Evolutionary conservation across 139 green algal genomes (phyloP).

Genomic region (Klebsormidium nitens): DNA sequence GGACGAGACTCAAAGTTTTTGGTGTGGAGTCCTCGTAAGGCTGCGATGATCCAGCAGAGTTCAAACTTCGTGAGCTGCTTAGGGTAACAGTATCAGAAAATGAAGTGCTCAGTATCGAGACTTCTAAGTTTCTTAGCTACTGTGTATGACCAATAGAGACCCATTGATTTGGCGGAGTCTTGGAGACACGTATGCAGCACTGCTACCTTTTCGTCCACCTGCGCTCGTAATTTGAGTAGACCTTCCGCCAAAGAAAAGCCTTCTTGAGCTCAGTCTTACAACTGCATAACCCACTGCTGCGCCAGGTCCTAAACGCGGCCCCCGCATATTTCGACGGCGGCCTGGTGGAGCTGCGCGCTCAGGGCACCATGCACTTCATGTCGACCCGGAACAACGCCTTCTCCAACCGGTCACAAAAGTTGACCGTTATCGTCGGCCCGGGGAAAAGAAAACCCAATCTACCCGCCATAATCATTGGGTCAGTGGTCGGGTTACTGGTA

Average conservation of each 20-base stretch:
- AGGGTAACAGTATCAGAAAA: neutral
- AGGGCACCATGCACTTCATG: neutral
- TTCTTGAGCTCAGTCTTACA: neutral
- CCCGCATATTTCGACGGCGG: conserved; percentile 12
- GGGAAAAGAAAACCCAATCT: no score
- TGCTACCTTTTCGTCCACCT: neutral
- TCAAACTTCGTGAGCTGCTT: neutral
- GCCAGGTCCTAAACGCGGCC: conserved; percentile 10
- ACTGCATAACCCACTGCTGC: neutral
- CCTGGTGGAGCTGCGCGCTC: neutral
- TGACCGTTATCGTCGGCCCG: no score
- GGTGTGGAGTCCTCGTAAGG: neutral
- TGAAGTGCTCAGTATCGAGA: neutral
- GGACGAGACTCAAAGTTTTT: neutral
- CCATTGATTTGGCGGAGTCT: neutral
- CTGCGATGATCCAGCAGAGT: neutral
- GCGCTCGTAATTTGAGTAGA: neutral
- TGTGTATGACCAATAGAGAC: neutral
- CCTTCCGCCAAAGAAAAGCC: neutral
- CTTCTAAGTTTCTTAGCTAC: neutral
- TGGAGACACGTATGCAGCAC: neutral
- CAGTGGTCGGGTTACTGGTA: no score
- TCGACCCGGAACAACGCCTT: conserved; percentile 24
- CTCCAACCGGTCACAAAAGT: conserved; percentile 12
- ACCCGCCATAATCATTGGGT: no score